Percentiles rank a stretch among this genome's conserved stretches.
phyloP scores from a whole-genome alignment of 2,329 filamentous ascomycete species.

The Cordyceps pruinosa region DNA sequence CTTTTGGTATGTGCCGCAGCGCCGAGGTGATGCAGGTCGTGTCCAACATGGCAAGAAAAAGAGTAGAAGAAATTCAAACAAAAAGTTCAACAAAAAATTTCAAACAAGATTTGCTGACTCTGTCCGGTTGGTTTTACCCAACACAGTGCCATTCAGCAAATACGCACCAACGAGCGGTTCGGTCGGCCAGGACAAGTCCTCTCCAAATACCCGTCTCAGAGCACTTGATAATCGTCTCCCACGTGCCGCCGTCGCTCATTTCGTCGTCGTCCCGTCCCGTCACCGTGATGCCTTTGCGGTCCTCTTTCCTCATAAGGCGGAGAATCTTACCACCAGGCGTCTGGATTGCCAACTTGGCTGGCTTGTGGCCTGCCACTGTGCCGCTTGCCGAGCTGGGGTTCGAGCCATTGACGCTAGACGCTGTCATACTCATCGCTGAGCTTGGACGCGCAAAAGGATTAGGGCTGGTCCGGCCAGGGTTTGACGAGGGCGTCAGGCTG shows the following conservation, averaged over 20 bases:
- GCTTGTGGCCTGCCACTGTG: slow-evolving; percentile 61
- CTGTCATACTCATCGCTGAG: slow-evolving; percentile 59
- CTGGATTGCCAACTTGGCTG: slow-evolving; percentile 92
- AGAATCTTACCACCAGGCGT: slow-evolving; percentile 92
- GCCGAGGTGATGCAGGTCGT: slow-evolving; percentile 10
- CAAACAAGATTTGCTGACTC: background rate
- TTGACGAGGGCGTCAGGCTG: slow-evolving; percentile 38
- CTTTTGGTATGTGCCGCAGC: slow-evolving; percentile 1
- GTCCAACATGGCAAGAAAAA: slow-evolving; percentile 6
- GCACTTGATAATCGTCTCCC: slow-evolving; percentile 90
- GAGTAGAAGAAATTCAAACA: background rate
- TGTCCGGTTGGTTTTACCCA: slow-evolving; percentile 18
- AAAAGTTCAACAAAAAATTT: background rate
- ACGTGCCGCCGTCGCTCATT: slow-evolving; percentile 62
- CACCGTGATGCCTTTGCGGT: slow-evolving; percentile 49
- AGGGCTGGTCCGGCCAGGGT: slow-evolving; percentile 45
- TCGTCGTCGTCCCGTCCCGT: slow-evolving; percentile 47
- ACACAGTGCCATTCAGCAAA: slow-evolving; percentile 77
- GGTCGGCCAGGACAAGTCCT: slow-evolving; percentile 73
- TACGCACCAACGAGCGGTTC: slow-evolving; percentile 84
- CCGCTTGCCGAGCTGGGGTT: slow-evolving; percentile 49
- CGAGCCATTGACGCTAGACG: slow-evolving; percentile 49
- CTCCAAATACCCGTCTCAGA: slow-evolving; percentile 76
- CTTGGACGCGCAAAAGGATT: slow-evolving; percentile 55
- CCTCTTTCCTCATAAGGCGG: slow-evolving; percentile 74